A percentile compares a stretch with the other conserved stretches of the same genome.
These are phyloP conservation scores for Penicillium egyptiacum DNA, from an alignment of 495 filamentous ascomycete genomes.

Conservation along the genomic window DNA sequence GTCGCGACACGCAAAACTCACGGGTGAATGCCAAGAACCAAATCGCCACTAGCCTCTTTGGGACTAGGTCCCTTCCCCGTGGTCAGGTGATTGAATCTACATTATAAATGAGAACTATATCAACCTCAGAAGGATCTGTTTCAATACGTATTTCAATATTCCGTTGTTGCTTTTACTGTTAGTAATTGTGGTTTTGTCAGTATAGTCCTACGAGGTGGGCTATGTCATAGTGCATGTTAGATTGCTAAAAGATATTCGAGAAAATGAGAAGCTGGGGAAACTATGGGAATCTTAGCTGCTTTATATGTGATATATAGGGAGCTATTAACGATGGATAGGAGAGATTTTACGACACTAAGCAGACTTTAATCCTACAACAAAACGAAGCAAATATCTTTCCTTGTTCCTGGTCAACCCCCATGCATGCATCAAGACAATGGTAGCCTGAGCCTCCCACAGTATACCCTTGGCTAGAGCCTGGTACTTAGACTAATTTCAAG, in stretches of 20 bases:
- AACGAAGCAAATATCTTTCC: conserved; percentile 2
- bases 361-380: not conserved
- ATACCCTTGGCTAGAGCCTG: too few species aligned
- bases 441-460: too few species aligned
- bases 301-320: not conserved
- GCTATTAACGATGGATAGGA: not conserved
- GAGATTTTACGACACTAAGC: not conserved
- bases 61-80: not conserved
- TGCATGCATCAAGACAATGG: too few species aligned
- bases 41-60: conserved; percentile 17
- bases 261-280: not conserved
- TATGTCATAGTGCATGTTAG: not conserved
- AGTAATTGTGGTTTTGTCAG: not conserved
- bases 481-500: too few species aligned
- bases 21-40: conserved; percentile 27
- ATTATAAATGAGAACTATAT: not conserved
- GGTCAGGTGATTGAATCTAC: not conserved
- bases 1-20: conserved; percentile 39
- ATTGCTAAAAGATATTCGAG: not conserved
- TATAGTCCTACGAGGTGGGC: not conserved
- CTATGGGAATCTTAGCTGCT: not conserved
- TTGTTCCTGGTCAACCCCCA: too few species aligned
- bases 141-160: not conserved
- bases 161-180: not conserved
- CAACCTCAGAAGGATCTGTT: not conserved